A percentile compares a stretch with the other conserved stretches of the same genome.
Conservation (phyloP, 257 asterid species). For the Jaltomata sinuosa region DNA sequence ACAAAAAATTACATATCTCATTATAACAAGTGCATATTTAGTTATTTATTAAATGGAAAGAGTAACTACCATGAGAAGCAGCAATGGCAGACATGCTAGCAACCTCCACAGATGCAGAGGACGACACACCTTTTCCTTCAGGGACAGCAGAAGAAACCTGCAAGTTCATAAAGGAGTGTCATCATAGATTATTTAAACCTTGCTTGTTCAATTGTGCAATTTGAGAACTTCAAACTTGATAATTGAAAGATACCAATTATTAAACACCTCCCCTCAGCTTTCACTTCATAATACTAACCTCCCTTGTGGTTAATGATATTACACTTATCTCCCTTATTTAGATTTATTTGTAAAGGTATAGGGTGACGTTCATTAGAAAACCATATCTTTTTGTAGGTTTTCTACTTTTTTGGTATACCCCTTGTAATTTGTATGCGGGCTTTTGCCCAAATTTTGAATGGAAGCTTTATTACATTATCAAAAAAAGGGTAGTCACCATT, state of each 20-base stretch:
- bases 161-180: neutral
- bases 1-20: neutral
- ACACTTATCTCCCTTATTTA: neutral
- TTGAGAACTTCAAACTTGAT: neutral
- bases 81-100: constrained; percentile 95
- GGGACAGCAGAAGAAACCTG: constrained; percentile 99
- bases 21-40: neutral
- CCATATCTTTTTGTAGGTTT: neutral
- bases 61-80: constrained; percentile 72
- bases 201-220: neutral
- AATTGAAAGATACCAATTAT: neutral
- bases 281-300: neutral
- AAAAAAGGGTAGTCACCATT: neutral
- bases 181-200: neutral
- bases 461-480: neutral
- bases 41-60: neutral
- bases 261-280: neutral
- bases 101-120: constrained; percentile 96
- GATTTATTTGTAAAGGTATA: neutral
- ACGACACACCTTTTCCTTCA: constrained; percentile 98
- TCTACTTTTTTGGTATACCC: neutral
- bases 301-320: neutral
- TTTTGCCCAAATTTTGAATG: neutral
- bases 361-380: neutral
- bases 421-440: neutral